Evolutionary conservation across 73 alveolate species (phyloP), one percentile per base, ranked within the genome.

Genomic region (Paramecium sonneborni): DNA sequence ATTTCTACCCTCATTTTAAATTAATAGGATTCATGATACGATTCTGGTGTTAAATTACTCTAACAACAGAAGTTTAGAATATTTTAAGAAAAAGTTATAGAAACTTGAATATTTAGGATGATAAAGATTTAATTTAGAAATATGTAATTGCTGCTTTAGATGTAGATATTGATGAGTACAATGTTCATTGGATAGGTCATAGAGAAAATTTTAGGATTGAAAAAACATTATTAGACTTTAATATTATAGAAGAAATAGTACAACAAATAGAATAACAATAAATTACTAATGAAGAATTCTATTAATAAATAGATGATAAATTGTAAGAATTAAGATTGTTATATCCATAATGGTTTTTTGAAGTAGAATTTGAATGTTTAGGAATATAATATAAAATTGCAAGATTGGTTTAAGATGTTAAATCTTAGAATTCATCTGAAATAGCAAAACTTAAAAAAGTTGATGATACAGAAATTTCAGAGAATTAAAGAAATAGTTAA

Each of bases 121-220:
- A 62, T 62, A 12, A 12, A 12, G 48, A 62, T 12, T 30, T 62
- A 32, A 62, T 62, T 26, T 62, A 62, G 14, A 5, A 26, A 30
- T 62, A 62, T n/a, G 21, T 62, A 26, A 62, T 30, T 28, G 20
- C 20, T 30, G 44, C 44, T 30, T 30, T 62, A 30, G 84, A 62
- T 62, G 84, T 32, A 62, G 44, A 62, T 24, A 30, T 62, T 11
- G 24, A 62, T 62, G 84, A 62, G 20, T 62, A 32, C 3, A 26
- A 62, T 62, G 44, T 62, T 11, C 84, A 62, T 62, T 62, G 84
- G 84, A 62, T 62, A 3, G 84, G 84, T 14, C 84, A 62, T 62
- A 62, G 84, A 62, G 46, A 62, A 12, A 4, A 62, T 26, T 62
- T 62, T 62, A 12, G 20, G 7, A 12, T 62, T 62, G 43, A 62